phyloP scores from a whole-genome alignment of 2,329 filamentous ascomycete species.

The Cordyceps tenuipes region DNA sequence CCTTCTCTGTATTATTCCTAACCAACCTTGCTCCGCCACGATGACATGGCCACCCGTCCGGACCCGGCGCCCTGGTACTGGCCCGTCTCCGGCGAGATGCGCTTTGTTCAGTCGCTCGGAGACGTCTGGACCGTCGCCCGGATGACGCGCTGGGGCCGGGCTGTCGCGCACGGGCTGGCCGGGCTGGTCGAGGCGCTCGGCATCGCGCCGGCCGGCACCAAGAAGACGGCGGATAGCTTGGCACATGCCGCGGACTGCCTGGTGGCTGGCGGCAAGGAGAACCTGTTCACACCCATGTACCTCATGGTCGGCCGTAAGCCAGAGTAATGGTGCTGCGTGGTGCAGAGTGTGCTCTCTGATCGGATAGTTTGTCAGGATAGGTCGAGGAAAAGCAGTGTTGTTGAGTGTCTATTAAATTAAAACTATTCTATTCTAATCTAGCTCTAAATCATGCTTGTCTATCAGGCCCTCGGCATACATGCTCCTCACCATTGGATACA shows the following conservation, averaged over 20 bases:
- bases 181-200: constrained; percentile 61
- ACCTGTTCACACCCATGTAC: constrained; percentile 94
- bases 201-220: constrained; percentile 69
- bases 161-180: constrained; percentile 62
- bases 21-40: constrained; percentile 35
- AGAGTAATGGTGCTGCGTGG: background rate
- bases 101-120: constrained; percentile 72
- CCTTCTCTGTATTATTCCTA: too few species aligned
- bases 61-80: constrained; percentile 74
- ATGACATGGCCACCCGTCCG: constrained; percentile 47
- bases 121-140: constrained; percentile 71
- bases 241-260: constrained; percentile 69
- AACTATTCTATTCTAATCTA: too few species aligned
- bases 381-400: too few species aligned
- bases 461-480: constrained; percentile 16
- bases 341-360: too few species aligned
- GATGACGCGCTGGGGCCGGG: constrained; percentile 74
- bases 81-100: constrained; percentile 71
- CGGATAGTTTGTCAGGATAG: too few species aligned
- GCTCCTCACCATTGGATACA: constrained; percentile 16
- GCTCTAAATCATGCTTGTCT: background rate
- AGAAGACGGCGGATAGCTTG: constrained; percentile 80
- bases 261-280: constrained; percentile 71
- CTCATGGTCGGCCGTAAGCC: constrained; percentile 85
- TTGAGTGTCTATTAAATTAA: too few species aligned